These are phyloP conservation scores for Talaromyces sp. DNA, from an alignment of 2,329 filamentous ascomycete species.

Conservation along the genomic window DNA sequence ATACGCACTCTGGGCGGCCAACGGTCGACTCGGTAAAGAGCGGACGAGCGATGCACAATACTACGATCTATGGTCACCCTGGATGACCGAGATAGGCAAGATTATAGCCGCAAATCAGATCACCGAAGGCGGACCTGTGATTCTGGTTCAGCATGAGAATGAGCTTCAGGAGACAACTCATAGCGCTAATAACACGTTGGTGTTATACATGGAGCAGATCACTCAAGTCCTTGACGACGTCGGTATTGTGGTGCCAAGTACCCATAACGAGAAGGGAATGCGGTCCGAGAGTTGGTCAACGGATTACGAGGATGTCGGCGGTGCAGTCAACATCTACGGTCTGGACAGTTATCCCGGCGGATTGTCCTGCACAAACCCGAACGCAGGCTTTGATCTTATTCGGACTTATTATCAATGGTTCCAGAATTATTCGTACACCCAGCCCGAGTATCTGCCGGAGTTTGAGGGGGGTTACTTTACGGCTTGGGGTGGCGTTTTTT, in stretches of 20 bases:
- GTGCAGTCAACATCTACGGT: slow-evolving; percentile 63
- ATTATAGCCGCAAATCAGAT: slow-evolving; percentile 64
- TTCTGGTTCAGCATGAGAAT: slow-evolving; percentile 78
- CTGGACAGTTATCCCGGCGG: slow-evolving; percentile 60
- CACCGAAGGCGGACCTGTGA: slow-evolving; percentile 76
- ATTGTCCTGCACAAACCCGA: slow-evolving; percentile 49
- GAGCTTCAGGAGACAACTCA: slow-evolving; percentile 64
- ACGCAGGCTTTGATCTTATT: slow-evolving; percentile 51
- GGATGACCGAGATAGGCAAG: slow-evolving; percentile 47
- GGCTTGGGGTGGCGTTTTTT: slow-evolving; percentile 70
- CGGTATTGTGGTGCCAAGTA: slow-evolving; percentile 70
- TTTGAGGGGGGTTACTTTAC: slow-evolving; percentile 72
- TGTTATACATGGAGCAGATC: slow-evolving; percentile 69
- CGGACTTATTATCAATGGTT: slow-evolving; percentile 60
- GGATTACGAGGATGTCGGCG: slow-evolving; percentile 54
- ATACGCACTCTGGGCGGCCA: slow-evolving; percentile 47
- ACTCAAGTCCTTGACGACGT: slow-evolving; percentile 65
- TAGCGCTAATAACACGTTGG: slow-evolving; percentile 57
- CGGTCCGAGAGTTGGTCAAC: slow-evolving; percentile 60
- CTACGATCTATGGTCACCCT: slow-evolving; percentile 49
- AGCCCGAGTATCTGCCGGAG: slow-evolving; percentile 56
- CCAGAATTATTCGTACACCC: slow-evolving; percentile 54
- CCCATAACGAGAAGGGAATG: slow-evolving; percentile 70
- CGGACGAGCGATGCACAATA: slow-evolving; percentile 49
- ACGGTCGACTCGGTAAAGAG: slow-evolving; percentile 47